Conservation (phyloP, 2,329 filamentous ascomycete genomes). For the Alternaria sp. region DNA sequence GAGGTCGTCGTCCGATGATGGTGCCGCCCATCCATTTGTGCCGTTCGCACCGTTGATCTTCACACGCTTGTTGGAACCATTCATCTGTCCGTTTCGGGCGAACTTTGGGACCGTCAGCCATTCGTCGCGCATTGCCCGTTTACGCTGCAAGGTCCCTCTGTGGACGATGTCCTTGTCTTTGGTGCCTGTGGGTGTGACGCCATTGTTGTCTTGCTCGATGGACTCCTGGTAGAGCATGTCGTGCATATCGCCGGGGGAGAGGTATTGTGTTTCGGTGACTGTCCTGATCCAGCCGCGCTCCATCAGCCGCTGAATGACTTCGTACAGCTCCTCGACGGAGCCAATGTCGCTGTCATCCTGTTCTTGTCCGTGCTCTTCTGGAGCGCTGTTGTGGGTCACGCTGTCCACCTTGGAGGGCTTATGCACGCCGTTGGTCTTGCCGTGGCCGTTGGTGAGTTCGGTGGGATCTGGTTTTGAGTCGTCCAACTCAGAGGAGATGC, state of each 20-base stretch:
- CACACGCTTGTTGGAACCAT: conserved; percentile 39
- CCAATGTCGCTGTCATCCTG: conserved; percentile 41
- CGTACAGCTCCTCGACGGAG: conserved; percentile 50
- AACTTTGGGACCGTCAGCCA: conserved; percentile 41
- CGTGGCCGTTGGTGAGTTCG: conserved; percentile 13
- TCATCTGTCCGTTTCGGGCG: conserved; percentile 21
- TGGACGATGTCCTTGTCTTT: conserved; percentile 72
- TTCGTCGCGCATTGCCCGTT: conserved; percentile 57
- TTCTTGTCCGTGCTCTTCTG: conserved; percentile 14
- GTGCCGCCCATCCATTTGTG: conserved; percentile 18
- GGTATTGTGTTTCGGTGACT: conserved; percentile 57
- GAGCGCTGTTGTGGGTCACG: conserved; percentile 5
- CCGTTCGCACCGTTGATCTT: conserved; percentile 41
- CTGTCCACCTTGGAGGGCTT: conserved; percentile 17
- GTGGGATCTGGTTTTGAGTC: conserved; percentile 6
- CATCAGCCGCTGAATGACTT: conserved; percentile 59
- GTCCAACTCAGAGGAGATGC: conserved; percentile 12
- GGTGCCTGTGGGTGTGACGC: conserved; percentile 62
- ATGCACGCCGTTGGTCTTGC: conserved; percentile 18
- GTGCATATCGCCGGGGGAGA: conserved; percentile 63
- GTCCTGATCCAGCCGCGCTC: conserved; percentile 72
- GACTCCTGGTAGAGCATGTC: conserved; percentile 68
- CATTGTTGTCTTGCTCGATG: conserved; percentile 58
- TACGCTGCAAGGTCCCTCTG: conserved; percentile 63
- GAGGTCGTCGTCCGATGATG: conserved; percentile 65